A percentile compares a stretch with the other conserved stretches of the same genome.
Evolutionary conservation across 495 filamentous ascomycete genomes (phyloP).

Genomic region (Parathielavia hyrcaniae): DNA sequence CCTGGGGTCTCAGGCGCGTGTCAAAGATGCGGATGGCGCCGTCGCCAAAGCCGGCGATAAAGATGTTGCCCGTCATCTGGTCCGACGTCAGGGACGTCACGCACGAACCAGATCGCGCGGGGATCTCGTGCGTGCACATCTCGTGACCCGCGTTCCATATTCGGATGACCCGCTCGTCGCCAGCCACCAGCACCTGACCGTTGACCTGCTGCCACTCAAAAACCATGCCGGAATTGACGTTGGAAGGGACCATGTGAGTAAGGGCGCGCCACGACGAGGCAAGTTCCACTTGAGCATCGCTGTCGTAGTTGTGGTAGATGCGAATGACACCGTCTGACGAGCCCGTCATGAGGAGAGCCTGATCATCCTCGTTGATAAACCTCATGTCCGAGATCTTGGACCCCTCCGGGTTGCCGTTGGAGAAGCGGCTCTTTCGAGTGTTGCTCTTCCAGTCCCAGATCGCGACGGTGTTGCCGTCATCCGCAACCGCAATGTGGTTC

Average conservation of each 20-base stretch:
- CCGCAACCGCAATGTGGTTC: slow-evolving; percentile 87
- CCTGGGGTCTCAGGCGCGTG: slow-evolving; percentile 69
- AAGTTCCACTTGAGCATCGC: slow-evolving; percentile 66
- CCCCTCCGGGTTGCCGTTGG: slow-evolving; percentile 83
- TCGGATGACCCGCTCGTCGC: slow-evolving; percentile 89
- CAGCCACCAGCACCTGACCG: slow-evolving; percentile 86
- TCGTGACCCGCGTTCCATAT: slow-evolving; percentile 95
- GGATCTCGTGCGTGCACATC: slow-evolving; percentile 89
- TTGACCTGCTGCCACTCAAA: slow-evolving; percentile 99
- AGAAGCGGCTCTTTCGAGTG: slow-evolving; percentile 72
- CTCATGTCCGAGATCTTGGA: slow-evolving; percentile 90
- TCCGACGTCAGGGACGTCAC: slow-evolving; percentile 94
- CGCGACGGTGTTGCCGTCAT: slow-evolving; percentile 80
- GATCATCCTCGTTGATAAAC: slow-evolving; percentile 98
- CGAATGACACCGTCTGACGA: slow-evolving; percentile 91
- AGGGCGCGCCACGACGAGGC: slow-evolving; percentile 87
- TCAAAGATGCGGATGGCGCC: slow-evolving; percentile 95
- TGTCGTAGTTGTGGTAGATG: slow-evolving; percentile 87
- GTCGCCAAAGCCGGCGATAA: slow-evolving; percentile 93
- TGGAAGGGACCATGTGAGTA: slow-evolving; percentile 85
- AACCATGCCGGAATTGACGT: slow-evolving; percentile 87
- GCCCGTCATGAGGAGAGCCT: slow-evolving; percentile 87
- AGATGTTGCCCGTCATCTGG: slow-evolving; percentile 92
- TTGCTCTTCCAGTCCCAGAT: slow-evolving; percentile 89
- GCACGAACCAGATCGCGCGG: slow-evolving; percentile 89